Percentiles rank a stretch among this genome's conserved stretches.
Conservation (phyloP, 2,329 filamentous ascomycete genomes). For the Colletotrichum higginsianum region DNA sequence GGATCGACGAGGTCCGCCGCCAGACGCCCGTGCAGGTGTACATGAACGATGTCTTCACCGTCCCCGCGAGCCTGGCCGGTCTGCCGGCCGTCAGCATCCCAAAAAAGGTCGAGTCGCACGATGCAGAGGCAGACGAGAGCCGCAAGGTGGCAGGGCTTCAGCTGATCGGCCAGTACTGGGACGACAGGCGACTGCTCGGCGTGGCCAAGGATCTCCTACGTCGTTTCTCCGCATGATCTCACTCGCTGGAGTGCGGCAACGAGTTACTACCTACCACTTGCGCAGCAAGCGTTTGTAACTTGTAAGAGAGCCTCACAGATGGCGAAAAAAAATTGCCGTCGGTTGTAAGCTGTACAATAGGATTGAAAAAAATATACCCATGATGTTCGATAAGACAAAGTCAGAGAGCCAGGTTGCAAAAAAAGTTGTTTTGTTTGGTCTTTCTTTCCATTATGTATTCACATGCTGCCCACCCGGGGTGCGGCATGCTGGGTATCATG, state of each 20-base stretch:
- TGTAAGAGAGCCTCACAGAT: neutral
- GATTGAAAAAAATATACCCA: conserved; percentile 35
- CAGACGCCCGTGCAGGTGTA: conserved; percentile 81
- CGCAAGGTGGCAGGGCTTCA: conserved; percentile 72
- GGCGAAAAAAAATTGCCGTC: neutral
- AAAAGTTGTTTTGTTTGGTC: neutral
- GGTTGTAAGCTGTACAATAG: conserved; percentile 21
- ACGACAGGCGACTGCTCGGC: conserved; percentile 75
- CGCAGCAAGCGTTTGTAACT: neutral
- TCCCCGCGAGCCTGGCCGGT: conserved; percentile 93
- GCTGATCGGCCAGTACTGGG: conserved; percentile 85
- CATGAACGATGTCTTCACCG: conserved; percentile 95
- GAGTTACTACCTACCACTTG: neutral
- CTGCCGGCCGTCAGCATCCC: conserved; percentile 91
- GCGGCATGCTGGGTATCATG: conserved; percentile 33
- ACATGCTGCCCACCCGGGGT: neutral
- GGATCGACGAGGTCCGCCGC: conserved; percentile 68
- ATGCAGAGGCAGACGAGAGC: conserved; percentile 50
- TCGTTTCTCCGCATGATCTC: conserved; percentile 44
- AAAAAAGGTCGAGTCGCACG: conserved; percentile 74
- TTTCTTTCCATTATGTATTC: neutral
- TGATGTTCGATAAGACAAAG: neutral
- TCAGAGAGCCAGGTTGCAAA: neutral
- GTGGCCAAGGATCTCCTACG: conserved; percentile 65
- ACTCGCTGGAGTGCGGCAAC: neutral